Evolutionary conservation across 1,284 basidiomycete species (phyloP).

Genomic region (Leccinum pachyderme): DNA sequence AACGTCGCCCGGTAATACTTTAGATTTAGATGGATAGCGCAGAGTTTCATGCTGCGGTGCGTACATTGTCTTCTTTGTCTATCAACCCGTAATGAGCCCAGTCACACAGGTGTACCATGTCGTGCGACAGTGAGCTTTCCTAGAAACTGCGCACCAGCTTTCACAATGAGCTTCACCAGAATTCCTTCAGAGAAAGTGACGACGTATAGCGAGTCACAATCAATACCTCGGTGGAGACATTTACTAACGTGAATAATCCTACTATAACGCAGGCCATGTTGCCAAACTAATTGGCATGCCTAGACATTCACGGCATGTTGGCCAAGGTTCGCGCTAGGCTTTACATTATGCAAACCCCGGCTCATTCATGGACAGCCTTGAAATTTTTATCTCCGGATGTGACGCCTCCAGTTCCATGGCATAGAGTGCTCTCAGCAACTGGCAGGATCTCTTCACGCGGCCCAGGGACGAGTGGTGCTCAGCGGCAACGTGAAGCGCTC

Average conservation of each 20-base stretch:
- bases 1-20: no score
- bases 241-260: background rate
- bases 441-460: slow-evolving; percentile 80
- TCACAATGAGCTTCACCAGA: slow-evolving; percentile 14
- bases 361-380: slow-evolving; percentile 47
- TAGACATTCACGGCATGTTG: slow-evolving; percentile 78
- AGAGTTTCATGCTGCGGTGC: slow-evolving; percentile 62
- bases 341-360: background rate
- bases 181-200: slow-evolving; percentile 66
- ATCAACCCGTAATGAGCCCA: background rate
- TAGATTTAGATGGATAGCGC: slow-evolving; percentile 55
- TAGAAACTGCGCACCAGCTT: background rate
- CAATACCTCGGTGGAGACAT: background rate
- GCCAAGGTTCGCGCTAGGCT: slow-evolving; percentile 59
- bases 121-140: slow-evolving; percentile 45
- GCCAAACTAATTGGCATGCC: slow-evolving; percentile 85
- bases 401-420: slow-evolving; percentile 71
- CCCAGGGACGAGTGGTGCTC: slow-evolving; percentile 64
- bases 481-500: slow-evolving; percentile 54
- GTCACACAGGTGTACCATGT: slow-evolving; percentile 59
- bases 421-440: slow-evolving; percentile 65
- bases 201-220: slow-evolving; percentile 55
- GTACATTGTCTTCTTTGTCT: slow-evolving; percentile 14
- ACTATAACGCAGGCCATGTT: slow-evolving; percentile 59
- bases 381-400: slow-evolving; percentile 63